phyloP scores from a whole-genome alignment of 768 basidiomycete species.

The Kwoniella pini region DNA sequence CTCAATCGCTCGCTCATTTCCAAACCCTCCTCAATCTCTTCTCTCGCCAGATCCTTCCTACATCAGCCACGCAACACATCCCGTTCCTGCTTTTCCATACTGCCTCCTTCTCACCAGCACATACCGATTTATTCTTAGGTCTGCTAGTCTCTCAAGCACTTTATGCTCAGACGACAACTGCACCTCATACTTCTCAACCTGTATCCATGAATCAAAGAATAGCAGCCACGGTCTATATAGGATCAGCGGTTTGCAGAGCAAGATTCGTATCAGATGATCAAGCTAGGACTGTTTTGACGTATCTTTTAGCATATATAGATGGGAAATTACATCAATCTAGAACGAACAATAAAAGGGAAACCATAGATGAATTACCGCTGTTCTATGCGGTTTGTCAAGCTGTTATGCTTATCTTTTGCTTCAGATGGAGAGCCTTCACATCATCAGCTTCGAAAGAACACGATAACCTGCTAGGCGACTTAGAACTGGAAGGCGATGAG shows the following conservation, averaged over 20 bases:
- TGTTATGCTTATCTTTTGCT: slow-evolving; percentile 95
- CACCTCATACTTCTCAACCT: slow-evolving; percentile 25
- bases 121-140: slow-evolving; percentile 89
- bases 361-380: slow-evolving; percentile 60
- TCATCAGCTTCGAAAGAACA: slow-evolving; percentile 55
- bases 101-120: slow-evolving; percentile 82
- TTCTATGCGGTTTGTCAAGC: slow-evolving; percentile 93
- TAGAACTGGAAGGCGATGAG: slow-evolving; percentile 46
- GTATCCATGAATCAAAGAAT: slow-evolving; percentile 68
- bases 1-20: slow-evolving; percentile 66
- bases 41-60: slow-evolving; percentile 86
- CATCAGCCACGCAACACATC: slow-evolving; percentile 95
- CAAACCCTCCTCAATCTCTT: slow-evolving; percentile 88
- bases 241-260: slow-evolving; percentile 86
- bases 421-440: slow-evolving; percentile 84
- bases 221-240: slow-evolving; percentile 92
- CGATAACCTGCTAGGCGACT: slow-evolving; percentile 57
- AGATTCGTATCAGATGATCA: slow-evolving; percentile 75
- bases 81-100: slow-evolving; percentile 98
- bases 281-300: slow-evolving; percentile 69
- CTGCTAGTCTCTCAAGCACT: slow-evolving; percentile 90
- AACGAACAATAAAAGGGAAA: slow-evolving; percentile 50
- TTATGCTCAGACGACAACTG: slow-evolving; percentile 61
- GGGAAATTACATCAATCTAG: slow-evolving; percentile 75
- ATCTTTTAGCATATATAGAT: slow-evolving; percentile 83